These are phyloP conservation scores for Furcasterigmium furcatum DNA, from an alignment of 2,329 filamentous ascomycete species.

Conservation along the genomic window DNA sequence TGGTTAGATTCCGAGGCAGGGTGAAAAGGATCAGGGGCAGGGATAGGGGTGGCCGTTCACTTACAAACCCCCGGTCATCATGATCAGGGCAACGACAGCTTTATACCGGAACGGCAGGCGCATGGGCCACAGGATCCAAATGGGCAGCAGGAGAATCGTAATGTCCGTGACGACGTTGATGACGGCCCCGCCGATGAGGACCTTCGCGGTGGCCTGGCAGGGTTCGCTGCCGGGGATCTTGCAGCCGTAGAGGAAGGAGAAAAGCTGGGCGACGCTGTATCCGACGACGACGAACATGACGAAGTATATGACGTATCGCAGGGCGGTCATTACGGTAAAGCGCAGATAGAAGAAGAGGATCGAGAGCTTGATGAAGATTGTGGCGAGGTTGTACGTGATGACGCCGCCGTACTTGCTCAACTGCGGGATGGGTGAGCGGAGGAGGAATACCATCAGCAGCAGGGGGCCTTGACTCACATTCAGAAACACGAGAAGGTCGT, in stretches of 20 bases:
- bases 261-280: slow-evolving; percentile 5
- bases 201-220: not conserved
- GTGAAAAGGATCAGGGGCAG: too few relatives aligned
- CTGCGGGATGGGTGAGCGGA: not conserved
- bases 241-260: slow-evolving; percentile 9
- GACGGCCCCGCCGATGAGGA: not conserved
- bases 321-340: slow-evolving; percentile 6
- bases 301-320: not conserved
- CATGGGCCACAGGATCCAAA: slow-evolving; percentile 8
- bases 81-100: slow-evolving; percentile 9
- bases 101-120: slow-evolving; percentile 7
- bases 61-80: slow-evolving; percentile 12
- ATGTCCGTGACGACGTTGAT: not conserved
- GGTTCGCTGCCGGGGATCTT: not conserved
- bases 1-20: too few relatives aligned
- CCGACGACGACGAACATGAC: slow-evolving; percentile 9
- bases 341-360: slow-evolving; percentile 16
- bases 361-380: slow-evolving; percentile 15
- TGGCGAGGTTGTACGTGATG: slow-evolving; percentile 13
- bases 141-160: not conserved
- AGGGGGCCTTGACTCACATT: not conserved
- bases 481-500: not conserved
- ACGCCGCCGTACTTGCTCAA: not conserved
- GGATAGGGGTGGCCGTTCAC: not conserved
- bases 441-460: not conserved